A percentile compares a stretch with the other conserved stretches of the same genome.
phyloP scores from a whole-genome alignment of 78 protist species.

The Monosiga brevicollis region DNA sequence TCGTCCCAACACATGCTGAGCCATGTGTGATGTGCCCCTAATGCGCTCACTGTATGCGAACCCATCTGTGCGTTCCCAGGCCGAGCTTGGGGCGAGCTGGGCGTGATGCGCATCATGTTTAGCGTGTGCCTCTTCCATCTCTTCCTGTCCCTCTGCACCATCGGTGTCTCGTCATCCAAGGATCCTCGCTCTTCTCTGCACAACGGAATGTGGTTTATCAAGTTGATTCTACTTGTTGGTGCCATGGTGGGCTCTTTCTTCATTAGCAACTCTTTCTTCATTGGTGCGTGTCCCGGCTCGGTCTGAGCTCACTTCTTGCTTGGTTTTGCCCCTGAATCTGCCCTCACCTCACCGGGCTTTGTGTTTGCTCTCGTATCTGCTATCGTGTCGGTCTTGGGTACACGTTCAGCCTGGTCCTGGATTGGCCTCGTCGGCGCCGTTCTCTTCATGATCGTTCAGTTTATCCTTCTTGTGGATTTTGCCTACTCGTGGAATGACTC shows the following conservation, averaged over 20 bases:
- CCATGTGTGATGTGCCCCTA: neutral
- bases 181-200: constrained; percentile 20
- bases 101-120: constrained; percentile 17
- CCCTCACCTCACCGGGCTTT: neutral
- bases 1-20: neutral
- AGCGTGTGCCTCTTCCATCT: constrained; percentile 4
- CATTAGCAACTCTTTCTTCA: constrained; percentile 22
- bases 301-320: neutral
- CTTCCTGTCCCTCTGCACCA: neutral
- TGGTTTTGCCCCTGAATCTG: neutral
- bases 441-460: constrained; percentile 28
- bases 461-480: constrained; percentile 31
- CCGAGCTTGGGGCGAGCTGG: constrained; percentile 5
- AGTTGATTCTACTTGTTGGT: neutral
- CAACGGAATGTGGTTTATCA: constrained; percentile 19
- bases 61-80: neutral
- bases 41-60: neutral
- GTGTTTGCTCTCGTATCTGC: neutral
- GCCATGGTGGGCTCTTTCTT: constrained; percentile 16
- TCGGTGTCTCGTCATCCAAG: constrained; percentile 5
- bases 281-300: neutral
- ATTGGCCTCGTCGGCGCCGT: constrained; percentile 18
- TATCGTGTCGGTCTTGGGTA: neutral
- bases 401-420: neutral
- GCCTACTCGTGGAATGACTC: constrained; percentile 26